These are phyloP conservation scores for Mortierella sp. DNA, from an alignment of 371 early-diverging fungal genomes.

Conservation along the genomic window DNA sequence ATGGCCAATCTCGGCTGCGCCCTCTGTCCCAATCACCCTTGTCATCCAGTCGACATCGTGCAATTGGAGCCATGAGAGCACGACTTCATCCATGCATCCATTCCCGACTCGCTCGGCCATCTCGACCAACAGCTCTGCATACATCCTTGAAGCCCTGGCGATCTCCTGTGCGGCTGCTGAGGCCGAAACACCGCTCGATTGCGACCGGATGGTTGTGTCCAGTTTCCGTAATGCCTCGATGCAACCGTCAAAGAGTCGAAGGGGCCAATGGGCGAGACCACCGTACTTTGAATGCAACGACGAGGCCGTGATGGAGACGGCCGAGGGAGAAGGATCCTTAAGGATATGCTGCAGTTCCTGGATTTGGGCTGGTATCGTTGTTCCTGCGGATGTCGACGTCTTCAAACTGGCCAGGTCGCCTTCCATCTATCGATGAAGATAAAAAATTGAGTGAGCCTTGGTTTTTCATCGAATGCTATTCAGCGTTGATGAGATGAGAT, in stretches of 20 bases:
- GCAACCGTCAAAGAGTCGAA: slow-evolving; percentile 58
- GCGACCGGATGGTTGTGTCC: slow-evolving; percentile 10
- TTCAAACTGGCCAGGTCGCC: slow-evolving; percentile 24
- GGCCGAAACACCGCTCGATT: neutral
- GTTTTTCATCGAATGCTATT: neutral
- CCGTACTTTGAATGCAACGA: slow-evolving; percentile 60
- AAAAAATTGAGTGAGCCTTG: neutral
- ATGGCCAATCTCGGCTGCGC: neutral
- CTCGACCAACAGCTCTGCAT: slow-evolving; percentile 41
- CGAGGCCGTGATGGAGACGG: slow-evolving; percentile 58
- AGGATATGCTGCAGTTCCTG: slow-evolving; percentile 61
- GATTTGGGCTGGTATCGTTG: slow-evolving; percentile 37
- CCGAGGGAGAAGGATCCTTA: slow-evolving; percentile 44
- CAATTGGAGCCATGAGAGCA: slow-evolving; percentile 30
- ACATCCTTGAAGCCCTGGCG: slow-evolving; percentile 24
- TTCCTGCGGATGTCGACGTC: slow-evolving; percentile 6
- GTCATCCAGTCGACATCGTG: slow-evolving; percentile 47
- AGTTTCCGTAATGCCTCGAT: slow-evolving; percentile 59
- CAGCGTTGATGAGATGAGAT: too few species aligned
- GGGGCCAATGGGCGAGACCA: slow-evolving; percentile 59
- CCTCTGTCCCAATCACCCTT: slow-evolving; percentile 15
- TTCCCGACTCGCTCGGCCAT: slow-evolving; percentile 43
- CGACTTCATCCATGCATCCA: slow-evolving; percentile 42
- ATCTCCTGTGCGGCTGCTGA: slow-evolving; percentile 21
- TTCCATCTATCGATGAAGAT: slow-evolving; percentile 20